Evolutionary conservation across 129 eudicot genomes (phyloP).

Genomic region (Oenanthe sinensis): DNA sequence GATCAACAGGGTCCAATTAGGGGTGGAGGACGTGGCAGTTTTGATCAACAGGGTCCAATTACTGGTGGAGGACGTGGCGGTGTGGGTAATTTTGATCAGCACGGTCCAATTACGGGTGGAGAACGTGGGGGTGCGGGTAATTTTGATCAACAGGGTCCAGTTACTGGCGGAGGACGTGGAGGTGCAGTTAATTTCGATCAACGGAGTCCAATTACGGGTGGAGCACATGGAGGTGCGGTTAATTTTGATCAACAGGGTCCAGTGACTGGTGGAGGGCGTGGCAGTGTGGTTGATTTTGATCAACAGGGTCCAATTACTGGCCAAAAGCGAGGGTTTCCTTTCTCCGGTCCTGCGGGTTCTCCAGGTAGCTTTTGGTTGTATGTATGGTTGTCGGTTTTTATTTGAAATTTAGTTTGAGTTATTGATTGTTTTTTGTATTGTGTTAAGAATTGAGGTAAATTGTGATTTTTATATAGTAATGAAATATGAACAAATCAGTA

Average conservation of each 20-base stretch:
- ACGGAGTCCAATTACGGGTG: conserved; percentile 36
- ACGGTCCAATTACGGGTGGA: conserved; percentile 38
- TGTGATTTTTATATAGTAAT: not conserved
- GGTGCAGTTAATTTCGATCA: conserved; percentile 44
- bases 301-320: conserved; percentile 34
- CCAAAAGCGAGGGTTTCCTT: conserved; percentile 72
- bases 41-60: conserved; percentile 42
- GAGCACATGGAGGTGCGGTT: conserved; percentile 25
- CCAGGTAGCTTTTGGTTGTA: conserved; percentile 21
- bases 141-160: conserved; percentile 29
- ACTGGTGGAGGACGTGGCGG: conserved; percentile 26
- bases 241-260: conserved; percentile 34
- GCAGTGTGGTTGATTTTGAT: conserved; percentile 34
- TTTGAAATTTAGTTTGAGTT: not conserved
- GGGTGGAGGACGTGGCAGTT: conserved; percentile 17
- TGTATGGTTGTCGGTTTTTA: not conserved
- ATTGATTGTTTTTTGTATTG: not conserved
- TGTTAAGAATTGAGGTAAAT: not conserved
- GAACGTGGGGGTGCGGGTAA: conserved; percentile 21
- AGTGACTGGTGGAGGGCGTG: not conserved
- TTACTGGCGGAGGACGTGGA: conserved; percentile 9
- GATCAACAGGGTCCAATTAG: conserved; percentile 24
- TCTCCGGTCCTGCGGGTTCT: conserved; percentile 50
- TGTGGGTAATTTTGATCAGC: conserved; percentile 23
- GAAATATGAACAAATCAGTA: not conserved